Conservation (phyloP, 306 rosid species). For the Lathyrus oleraceus region DNA sequence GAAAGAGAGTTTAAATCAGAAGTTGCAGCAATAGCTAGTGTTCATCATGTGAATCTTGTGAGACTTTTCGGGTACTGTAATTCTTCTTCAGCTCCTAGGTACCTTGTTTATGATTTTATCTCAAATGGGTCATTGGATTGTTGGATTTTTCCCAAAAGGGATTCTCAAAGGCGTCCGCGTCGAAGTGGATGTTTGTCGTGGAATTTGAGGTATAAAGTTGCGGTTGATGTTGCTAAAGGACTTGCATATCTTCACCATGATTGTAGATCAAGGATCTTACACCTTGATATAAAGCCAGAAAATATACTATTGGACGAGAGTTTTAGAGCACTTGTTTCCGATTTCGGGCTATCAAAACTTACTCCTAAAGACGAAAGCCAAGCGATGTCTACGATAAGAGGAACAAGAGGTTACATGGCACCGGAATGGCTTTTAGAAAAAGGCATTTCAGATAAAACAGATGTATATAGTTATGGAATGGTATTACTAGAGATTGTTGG, state of each 20-base stretch:
- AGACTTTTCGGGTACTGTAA: slow-evolving; percentile 67
- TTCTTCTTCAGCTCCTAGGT: slow-evolving; percentile 54
- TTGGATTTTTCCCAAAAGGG: slow-evolving; percentile 65
- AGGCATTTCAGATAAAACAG: slow-evolving; percentile 74
- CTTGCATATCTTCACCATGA: slow-evolving; percentile 80
- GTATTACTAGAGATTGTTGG: slow-evolving; percentile 77
- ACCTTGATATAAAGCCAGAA: slow-evolving; percentile 83
- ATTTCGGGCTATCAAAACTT: slow-evolving; percentile 79
- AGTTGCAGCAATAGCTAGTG: slow-evolving; percentile 80
- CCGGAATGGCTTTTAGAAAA: slow-evolving; percentile 84
- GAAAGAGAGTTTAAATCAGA: slow-evolving; percentile 77
- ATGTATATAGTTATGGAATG: slow-evolving; percentile 82
- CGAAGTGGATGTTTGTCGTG: slow-evolving; percentile 63
- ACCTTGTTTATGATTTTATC: slow-evolving; percentile 66
- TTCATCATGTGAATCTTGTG: slow-evolving; percentile 75
- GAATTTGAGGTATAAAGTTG: slow-evolving; percentile 65
- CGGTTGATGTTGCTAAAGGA: slow-evolving; percentile 74
- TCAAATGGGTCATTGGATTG: slow-evolving; percentile 72
- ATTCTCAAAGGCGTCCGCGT: neutral
- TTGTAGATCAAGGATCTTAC: slow-evolving; percentile 74
- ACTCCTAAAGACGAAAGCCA: slow-evolving; percentile 62
- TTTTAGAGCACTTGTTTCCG: slow-evolving; percentile 59
- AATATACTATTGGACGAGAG: slow-evolving; percentile 73
- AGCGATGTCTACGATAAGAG: slow-evolving; percentile 61
- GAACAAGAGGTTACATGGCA: slow-evolving; percentile 82